Evolutionary conservation across 495 filamentous ascomycete genomes (phyloP).

Genomic region (Talaromyces wortmannii): DNA sequence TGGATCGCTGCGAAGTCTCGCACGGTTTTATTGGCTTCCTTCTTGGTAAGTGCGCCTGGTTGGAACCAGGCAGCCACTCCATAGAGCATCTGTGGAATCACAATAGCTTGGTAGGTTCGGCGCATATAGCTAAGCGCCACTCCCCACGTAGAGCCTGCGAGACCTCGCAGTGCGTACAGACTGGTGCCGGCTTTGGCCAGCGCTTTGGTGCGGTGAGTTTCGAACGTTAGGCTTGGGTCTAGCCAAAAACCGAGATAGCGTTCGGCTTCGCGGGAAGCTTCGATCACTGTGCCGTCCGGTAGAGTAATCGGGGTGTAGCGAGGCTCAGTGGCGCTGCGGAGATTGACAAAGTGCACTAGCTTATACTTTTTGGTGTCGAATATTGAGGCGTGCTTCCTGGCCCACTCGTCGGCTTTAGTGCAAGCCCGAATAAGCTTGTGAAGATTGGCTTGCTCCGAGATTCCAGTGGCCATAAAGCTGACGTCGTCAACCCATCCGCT

Average conservation of each 20-base stretch:
- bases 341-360: slow-evolving; percentile 10
- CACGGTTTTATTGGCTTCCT: no score
- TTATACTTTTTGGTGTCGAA: slow-evolving; percentile 11
- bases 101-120: slow-evolving; percentile 12
- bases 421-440: background rate
- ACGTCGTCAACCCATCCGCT: slow-evolving; percentile 15
- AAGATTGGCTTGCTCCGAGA: background rate
- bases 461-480: background rate
- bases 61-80: slow-evolving; percentile 3
- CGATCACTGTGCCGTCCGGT: background rate
- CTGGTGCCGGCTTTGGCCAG: slow-evolving; percentile 6
- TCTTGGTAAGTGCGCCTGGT: background rate
- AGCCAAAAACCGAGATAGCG: slow-evolving; percentile 11
- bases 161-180: slow-evolving; percentile 6
- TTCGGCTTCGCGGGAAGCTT: background rate
- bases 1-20: slow-evolving; percentile 1
- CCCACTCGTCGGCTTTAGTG: slow-evolving; percentile 5
- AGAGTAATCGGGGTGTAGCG: background rate
- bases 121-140: slow-evolving; percentile 4
- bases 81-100: slow-evolving; percentile 13
- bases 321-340: background rate
- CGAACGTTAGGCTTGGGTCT: slow-evolving; percentile 10
- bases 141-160: slow-evolving; percentile 10
- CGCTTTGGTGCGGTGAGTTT: slow-evolving; percentile 1
- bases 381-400: slow-evolving; percentile 5